These are phyloP conservation scores for Leucocoprinus leucothites DNA, from an alignment of 768 basidiomycete genomes.

Conservation along the genomic window DNA sequence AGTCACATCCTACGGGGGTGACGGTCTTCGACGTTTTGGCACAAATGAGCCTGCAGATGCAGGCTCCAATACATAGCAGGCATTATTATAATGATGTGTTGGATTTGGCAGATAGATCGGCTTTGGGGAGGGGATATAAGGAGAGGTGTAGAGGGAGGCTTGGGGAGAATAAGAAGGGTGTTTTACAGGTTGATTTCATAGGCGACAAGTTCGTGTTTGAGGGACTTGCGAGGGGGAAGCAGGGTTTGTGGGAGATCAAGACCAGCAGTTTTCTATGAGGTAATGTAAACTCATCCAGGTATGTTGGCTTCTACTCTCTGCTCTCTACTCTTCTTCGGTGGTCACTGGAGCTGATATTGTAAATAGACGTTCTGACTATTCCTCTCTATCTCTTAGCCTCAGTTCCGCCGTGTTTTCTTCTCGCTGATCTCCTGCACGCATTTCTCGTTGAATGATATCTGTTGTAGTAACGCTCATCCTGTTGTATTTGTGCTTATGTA, in stretches of 20 bases:
- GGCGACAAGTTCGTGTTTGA: conserved; percentile 48
- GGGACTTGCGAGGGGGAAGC: conserved; percentile 50
- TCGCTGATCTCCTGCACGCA: not conserved
- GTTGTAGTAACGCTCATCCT: not conserved
- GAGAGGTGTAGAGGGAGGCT: conserved; percentile 35
- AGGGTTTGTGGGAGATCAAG: conserved; percentile 68
- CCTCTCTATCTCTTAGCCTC: not conserved
- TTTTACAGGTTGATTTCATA: conserved; percentile 60
- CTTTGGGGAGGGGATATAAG: conserved; percentile 42
- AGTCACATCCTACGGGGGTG: conserved; percentile 48
- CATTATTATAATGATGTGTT: conserved; percentile 64
- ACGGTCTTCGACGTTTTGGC: conserved; percentile 54
- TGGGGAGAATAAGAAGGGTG: conserved; percentile 36
- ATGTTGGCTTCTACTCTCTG: too few species aligned
- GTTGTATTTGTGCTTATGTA: not conserved
- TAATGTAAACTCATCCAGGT: not conserved
- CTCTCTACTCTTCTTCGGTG: too few species aligned
- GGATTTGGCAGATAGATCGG: conserved; percentile 38
- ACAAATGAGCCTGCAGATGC: conserved; percentile 42
- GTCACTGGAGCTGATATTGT: not conserved
- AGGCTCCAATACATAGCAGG: conserved; percentile 39
- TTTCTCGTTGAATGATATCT: not conserved
- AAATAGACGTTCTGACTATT: too few species aligned
- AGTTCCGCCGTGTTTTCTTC: not conserved
- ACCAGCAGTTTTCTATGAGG: conserved; percentile 24